Evolutionary conservation across 192 early-diverging fungal genomes (phyloP).

Genomic region (Jimgerdemannia lactiflua): DNA sequence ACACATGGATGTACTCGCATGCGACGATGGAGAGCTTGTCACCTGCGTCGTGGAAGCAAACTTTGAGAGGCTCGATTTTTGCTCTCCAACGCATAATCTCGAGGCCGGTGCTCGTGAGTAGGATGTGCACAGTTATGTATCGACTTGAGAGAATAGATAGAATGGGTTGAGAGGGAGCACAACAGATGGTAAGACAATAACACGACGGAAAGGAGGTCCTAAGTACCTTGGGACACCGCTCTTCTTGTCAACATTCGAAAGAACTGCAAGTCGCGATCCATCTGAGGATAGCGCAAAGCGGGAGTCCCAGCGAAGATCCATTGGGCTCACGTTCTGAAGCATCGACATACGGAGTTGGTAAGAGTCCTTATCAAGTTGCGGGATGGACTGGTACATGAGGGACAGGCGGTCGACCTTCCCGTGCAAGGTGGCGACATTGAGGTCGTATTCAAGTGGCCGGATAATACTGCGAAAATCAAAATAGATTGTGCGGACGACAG

Average conservation of each 20-base stretch:
- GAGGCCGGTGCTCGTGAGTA: background rate
- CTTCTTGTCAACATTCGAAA: background rate
- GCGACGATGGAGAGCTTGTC: background rate
- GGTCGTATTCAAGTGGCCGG: background rate
- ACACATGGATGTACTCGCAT: background rate
- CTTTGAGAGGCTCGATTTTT: background rate
- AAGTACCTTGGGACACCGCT: background rate
- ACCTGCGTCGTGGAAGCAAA: background rate
- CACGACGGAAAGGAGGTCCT: background rate
- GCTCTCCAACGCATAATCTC: background rate
- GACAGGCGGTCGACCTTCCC: background rate
- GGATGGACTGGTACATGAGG: background rate
- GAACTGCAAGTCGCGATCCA: background rate
- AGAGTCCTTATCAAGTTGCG: background rate
- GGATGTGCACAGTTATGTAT: background rate
- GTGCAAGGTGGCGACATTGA: background rate
- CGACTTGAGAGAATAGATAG: background rate
- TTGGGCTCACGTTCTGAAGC: background rate
- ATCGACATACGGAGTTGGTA: background rate
- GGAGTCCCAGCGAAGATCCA: background rate
- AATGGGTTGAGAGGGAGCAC: no score
- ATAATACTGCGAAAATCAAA: background rate
- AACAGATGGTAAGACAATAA: no score
- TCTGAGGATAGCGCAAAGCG: background rate
- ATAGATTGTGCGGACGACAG: background rate